Base-by-base conservation (phyloP, 306 rosid species). In the Dalbergia cochinchinensis region DNA sequence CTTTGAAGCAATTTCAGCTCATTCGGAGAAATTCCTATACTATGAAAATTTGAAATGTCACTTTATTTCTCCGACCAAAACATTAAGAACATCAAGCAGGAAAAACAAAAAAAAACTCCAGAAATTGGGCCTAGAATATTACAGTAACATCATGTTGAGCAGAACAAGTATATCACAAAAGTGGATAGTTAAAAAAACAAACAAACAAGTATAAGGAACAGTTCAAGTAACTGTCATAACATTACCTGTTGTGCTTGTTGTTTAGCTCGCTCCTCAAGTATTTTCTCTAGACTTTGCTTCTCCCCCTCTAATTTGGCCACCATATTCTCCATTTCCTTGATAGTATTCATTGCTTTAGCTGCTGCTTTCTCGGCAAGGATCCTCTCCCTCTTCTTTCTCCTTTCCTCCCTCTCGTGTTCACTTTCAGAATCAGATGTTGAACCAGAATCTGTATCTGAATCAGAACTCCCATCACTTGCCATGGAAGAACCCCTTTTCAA, bases 241-340 rank as follows among this genome's bases (percentile, higher is more conserved):
- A 47, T 80, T 86, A 93, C 99, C 98, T 95, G 97, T 82, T 89
- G 92, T 72, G 94, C 99, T 85, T 95, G 97, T 82, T 91, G 90
- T 68, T 87, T 89, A 79, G 94, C 97, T 80, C 96, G 87, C 78
- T 88, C 96, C 85, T 95, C 98, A 15, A 90, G 88, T 74, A 91
- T 96, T 87, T 96, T 96, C 88, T 96, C 98, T 50, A 91, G 89
- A 86, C 98, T 96, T 82, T 93, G 90, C 86, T 89, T 96, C 90
- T 96, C 98, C 7, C 99, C 99, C 80, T 96, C 99, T 89, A 96
- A 84, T 85, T 90, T 91, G 64, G 98, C 99, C 82, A 93, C 98
- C 74, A 80, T 84, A 76, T 96, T 89, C 83, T 96, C 98, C 84
- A 87, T 81, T 80, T 91, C 98, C 83, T 93, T 89, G 81, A 96